Conservation (phyloP, 305 asterid species). For the Fraxinus velutina region DNA sequence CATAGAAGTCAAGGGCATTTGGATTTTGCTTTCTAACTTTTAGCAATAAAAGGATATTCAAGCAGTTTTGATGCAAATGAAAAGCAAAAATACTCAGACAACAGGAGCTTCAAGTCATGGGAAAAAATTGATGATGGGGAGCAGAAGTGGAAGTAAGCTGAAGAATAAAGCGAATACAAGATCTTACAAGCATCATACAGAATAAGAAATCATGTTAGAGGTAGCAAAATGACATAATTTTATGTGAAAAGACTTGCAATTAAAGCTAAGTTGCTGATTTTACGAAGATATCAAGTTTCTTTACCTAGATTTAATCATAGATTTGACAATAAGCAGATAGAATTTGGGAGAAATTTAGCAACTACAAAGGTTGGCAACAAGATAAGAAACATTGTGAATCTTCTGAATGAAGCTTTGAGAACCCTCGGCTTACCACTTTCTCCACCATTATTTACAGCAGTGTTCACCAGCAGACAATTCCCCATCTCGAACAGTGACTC, state of each 20-base stretch:
- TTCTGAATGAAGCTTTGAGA: not conserved
- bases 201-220: not conserved
- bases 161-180: not conserved
- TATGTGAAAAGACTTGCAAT: not conserved
- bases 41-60: not conserved
- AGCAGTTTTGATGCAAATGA: not conserved
- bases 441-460: slow-evolving; percentile 34
- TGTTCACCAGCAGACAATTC: slow-evolving; percentile 44
- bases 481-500: slow-evolving; percentile 55
- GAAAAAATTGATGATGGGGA: not conserved
- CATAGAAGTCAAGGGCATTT: slow-evolving; percentile 22
- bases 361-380: not conserved
- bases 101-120: not conserved
- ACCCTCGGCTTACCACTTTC: slow-evolving; percentile 33
- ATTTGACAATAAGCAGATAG: not conserved
- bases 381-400: not conserved
- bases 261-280: not conserved
- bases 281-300: not conserved
- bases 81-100: not conserved
- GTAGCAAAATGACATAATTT: not conserved
- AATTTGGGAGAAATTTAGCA: not conserved
- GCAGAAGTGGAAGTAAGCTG: not conserved
- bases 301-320: not conserved
- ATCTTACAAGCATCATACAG: slow-evolving; percentile 5
- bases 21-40: not conserved